These are phyloP conservation scores for Saussurea involucrata DNA, from an alignment of 129 eudicot species.

Conservation along the genomic window DNA sequence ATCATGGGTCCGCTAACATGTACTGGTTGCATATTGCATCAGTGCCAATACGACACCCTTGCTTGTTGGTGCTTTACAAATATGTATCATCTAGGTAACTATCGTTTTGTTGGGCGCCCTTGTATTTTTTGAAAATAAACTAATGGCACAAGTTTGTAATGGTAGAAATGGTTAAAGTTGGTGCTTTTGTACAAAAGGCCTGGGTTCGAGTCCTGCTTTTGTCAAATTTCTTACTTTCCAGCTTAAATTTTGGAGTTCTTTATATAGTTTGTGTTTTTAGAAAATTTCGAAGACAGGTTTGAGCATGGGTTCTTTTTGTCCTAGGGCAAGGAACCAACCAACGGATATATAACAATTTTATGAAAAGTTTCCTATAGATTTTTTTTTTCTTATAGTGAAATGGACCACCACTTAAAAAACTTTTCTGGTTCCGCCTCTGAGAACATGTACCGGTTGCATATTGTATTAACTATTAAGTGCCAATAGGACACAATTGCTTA, in stretches of 20 bases:
- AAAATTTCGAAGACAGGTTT: not conserved
- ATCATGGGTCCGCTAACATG: not conserved
- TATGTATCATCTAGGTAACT: not conserved
- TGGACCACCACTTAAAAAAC: not conserved
- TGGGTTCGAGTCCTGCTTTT: not conserved
- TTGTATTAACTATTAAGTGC: not conserved
- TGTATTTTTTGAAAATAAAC: too few relatives aligned
- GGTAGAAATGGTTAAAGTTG: not conserved
- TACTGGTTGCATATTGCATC: not conserved
- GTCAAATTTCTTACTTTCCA: not conserved
- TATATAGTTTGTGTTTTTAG: not conserved
- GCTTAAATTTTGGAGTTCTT: not conserved
- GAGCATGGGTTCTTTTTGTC: not conserved
- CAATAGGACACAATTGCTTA: not conserved
- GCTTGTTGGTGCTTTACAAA: not conserved
- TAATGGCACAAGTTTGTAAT: not conserved
- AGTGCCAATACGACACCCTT: not conserved
- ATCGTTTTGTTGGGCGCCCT: not conserved
- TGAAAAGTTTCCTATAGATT: not conserved
- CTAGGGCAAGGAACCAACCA: not conserved
- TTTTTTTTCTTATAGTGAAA: not conserved
- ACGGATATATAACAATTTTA: too few relatives aligned
- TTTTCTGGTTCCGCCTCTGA: not conserved
- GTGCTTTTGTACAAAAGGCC: not conserved
- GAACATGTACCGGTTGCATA: not conserved